Percentiles rank a stretch among this genome's conserved stretches.
Conservation (phyloP, 176 grass and related monocot species). For the Hordeum marinum region DNA sequence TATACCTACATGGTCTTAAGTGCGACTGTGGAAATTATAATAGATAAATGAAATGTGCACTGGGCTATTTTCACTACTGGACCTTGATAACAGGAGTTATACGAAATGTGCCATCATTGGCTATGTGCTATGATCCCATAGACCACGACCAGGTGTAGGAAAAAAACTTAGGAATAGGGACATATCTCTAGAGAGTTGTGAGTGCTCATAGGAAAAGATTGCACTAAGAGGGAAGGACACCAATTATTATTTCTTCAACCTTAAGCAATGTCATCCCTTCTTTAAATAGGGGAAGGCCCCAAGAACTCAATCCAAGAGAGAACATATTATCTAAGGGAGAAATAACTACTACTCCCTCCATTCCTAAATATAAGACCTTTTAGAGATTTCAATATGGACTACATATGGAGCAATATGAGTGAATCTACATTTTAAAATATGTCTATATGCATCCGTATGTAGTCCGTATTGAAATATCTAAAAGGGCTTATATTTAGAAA, state of each 20-base stretch:
- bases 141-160: neutral
- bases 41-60: neutral
- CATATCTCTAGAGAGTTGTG: neutral
- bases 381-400: too few species aligned
- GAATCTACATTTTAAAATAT: too few species aligned
- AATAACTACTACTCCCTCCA: neutral
- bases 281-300: neutral
- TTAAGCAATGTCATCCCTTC: neutral
- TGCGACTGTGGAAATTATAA: neutral
- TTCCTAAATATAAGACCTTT: too few species aligned
- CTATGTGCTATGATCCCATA: neutral
- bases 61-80: neutral
- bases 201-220: neutral
- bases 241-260: neutral
- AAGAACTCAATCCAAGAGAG: neutral
- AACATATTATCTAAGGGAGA: neutral
- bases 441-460: too few species aligned
- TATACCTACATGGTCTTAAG: neutral
- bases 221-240: neutral
- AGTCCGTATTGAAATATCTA: too few species aligned
- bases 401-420: too few species aligned
- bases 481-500: too few species aligned
- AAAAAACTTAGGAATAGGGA: neutral
- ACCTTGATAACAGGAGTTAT: neutral
- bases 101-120: neutral